Conservation (phyloP, 1,284 basidiomycete genomes). For the Naganishia liquefaciens region DNA sequence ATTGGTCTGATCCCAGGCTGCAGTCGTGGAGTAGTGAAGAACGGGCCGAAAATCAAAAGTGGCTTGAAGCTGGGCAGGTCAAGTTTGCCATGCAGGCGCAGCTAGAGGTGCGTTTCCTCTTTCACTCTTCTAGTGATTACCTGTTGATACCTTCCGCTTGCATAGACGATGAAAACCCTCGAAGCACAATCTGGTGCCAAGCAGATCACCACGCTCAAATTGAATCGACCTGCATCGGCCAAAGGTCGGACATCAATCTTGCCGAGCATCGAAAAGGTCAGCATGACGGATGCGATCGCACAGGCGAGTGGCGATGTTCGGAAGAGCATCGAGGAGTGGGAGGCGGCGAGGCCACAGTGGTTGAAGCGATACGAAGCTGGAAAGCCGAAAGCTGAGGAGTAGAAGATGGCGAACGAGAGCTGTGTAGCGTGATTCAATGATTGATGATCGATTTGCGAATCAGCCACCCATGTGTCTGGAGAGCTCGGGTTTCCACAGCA, state of each 20-base stretch:
- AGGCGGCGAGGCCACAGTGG: slow-evolving; percentile 46
- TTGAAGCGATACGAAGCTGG: slow-evolving; percentile 37
- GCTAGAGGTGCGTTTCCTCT: slow-evolving; percentile 29
- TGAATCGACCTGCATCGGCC: slow-evolving; percentile 32
- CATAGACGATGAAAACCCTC: slow-evolving; percentile 37
- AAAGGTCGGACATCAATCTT: slow-evolving; percentile 19
- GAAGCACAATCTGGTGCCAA: slow-evolving; percentile 26
- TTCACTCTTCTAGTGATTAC: not conserved
- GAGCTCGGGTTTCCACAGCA: not conserved
- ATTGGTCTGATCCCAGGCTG: slow-evolving; percentile 49
- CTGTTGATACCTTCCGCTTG: not conserved
- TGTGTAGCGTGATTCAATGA: not conserved
- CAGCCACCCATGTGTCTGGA: not conserved
- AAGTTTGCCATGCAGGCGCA: slow-evolving; percentile 37
- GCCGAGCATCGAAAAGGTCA: slow-evolving; percentile 35
- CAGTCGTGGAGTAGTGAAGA: slow-evolving; percentile 43
- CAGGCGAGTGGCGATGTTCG: slow-evolving; percentile 39
- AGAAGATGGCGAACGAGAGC: not conserved
- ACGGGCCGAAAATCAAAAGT: slow-evolving; percentile 44
- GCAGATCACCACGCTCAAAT: slow-evolving; percentile 31
- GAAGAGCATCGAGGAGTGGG: slow-evolving; percentile 39
- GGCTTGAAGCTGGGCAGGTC: slow-evolving; percentile 37
- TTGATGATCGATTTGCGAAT: not conserved
- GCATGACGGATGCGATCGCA: slow-evolving; percentile 38
- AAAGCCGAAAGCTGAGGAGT: not conserved